Conservation (phyloP, 208 protist species). For the Naegleria lovaniensis region DNA sequence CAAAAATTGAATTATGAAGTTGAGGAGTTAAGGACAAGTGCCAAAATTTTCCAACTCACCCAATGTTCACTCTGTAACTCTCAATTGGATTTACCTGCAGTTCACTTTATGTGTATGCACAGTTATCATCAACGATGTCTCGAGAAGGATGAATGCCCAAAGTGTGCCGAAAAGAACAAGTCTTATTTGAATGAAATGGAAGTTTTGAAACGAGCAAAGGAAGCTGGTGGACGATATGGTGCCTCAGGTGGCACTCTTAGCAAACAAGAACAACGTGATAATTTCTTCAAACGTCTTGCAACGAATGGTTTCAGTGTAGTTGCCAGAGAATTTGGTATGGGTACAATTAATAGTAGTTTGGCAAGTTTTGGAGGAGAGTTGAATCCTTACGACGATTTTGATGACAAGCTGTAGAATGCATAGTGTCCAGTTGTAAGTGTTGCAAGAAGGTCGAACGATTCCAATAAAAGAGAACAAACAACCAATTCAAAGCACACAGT, state of each 20-base stretch:
- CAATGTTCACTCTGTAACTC: conserved; percentile 70
- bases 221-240: not conserved
- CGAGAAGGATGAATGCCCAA: conserved; percentile 55
- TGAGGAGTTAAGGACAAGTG: conserved; percentile 38
- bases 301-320: not conserved
- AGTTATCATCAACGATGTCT: conserved; percentile 79
- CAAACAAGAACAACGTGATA: conserved; percentile 11
- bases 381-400: not conserved
- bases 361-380: not conserved
- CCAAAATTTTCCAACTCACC: conserved; percentile 68
- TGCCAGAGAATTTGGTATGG: not conserved
- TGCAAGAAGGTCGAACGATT: too few relatives aligned
- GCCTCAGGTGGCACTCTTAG: not conserved
- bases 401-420: not conserved
- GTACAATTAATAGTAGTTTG: not conserved
- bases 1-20: conserved; percentile 36
- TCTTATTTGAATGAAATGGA: conserved; percentile 56
- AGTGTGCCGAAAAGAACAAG: conserved; percentile 50
- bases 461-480: too few relatives aligned
- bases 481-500: too few relatives aligned
- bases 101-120: conserved; percentile 88
- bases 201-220: conserved; percentile 45
- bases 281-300: not conserved
- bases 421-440: too few relatives aligned
- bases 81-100: conserved; percentile 74